Evolutionary conservation across 2,329 filamentous ascomycete genomes (phyloP).

Genomic region (Macrophomina phaseolina): DNA sequence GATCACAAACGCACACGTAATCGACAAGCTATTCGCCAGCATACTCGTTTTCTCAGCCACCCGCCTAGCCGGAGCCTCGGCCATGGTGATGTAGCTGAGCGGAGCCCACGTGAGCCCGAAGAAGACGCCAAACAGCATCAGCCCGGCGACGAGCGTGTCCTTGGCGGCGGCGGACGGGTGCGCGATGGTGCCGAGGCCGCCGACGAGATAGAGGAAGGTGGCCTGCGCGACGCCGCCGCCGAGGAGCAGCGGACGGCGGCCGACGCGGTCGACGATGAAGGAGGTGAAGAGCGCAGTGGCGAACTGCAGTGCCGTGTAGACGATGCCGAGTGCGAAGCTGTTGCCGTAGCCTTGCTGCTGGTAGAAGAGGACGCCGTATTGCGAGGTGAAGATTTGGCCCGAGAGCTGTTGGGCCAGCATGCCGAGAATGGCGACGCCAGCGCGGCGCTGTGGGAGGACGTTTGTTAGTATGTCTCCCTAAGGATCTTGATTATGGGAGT

Average conservation of each 20-base stretch:
- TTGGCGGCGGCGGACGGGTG: constrained; percentile 56
- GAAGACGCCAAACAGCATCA: constrained; percentile 65
- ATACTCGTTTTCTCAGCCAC: constrained; percentile 71
- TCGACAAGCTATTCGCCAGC: constrained; percentile 56
- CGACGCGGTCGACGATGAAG: constrained; percentile 45
- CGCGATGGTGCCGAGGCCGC: constrained; percentile 58
- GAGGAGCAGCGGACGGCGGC: constrained; percentile 48
- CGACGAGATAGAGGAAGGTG: constrained; percentile 59
- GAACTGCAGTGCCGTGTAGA: constrained; percentile 22
- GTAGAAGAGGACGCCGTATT: constrained; percentile 26
- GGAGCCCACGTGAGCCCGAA: constrained; percentile 67
- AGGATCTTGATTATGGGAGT: background rate
- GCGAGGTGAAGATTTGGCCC: constrained; percentile 25
- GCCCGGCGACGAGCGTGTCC: constrained; percentile 63
- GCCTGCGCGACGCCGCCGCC: constrained; percentile 52
- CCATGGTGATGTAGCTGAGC: constrained; percentile 55
- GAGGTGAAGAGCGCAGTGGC: constrained; percentile 13
- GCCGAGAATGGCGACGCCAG: constrained; percentile 19
- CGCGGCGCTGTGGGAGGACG: background rate
- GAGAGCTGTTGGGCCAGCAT: constrained; percentile 22
- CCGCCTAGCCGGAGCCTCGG: constrained; percentile 72
- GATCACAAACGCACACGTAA: constrained; percentile 56
- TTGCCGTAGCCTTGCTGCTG: constrained; percentile 24
- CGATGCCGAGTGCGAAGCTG: constrained; percentile 18
- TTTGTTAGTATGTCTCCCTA: background rate